phyloP scores from a whole-genome alignment of 225 moss, liverwort and hornwort species.

The Rhytidiadelphus loreus region DNA sequence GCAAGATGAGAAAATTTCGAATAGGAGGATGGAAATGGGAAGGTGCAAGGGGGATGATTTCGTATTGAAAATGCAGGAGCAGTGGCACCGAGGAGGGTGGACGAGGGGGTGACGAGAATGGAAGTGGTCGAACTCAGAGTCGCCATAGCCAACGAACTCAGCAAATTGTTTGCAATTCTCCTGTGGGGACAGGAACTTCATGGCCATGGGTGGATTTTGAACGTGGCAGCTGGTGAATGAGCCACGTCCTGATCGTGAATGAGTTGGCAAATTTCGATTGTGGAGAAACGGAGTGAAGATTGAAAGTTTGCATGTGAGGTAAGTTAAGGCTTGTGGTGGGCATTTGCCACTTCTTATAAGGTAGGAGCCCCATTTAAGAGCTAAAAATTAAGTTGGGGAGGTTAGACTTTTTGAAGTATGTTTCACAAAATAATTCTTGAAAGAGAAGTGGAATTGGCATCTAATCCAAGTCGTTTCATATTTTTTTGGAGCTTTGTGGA shows the following conservation, averaged over 20 bases:
- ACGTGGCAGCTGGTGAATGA: not conserved
- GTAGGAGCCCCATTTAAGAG: not conserved
- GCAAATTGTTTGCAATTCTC: not conserved
- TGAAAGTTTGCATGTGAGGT: not conserved
- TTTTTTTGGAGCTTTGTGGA: not conserved
- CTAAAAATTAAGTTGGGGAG: not conserved
- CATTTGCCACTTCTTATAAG: not conserved
- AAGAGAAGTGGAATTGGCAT: not conserved
- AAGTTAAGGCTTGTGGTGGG: not conserved
- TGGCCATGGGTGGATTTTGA: not conserved
- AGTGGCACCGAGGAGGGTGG: not conserved
- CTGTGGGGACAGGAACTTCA: not conserved
- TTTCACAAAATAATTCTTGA: accelerated
- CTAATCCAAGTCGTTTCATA: not conserved
- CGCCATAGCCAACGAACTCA: not conserved
- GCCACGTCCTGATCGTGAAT: not conserved
- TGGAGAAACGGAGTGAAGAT: not conserved
- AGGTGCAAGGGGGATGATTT: not conserved
- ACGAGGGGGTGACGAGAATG: not conserved
- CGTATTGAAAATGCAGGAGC: not conserved
- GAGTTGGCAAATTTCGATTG: not conserved
- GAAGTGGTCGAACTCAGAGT: not conserved
- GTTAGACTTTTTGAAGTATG: too few relatives aligned
- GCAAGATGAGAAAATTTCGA: not conserved
- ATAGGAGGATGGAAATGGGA: not conserved